Conservation (phyloP, 2,329 filamentous ascomycete genomes). For the Monosporascus sp. region DNA sequence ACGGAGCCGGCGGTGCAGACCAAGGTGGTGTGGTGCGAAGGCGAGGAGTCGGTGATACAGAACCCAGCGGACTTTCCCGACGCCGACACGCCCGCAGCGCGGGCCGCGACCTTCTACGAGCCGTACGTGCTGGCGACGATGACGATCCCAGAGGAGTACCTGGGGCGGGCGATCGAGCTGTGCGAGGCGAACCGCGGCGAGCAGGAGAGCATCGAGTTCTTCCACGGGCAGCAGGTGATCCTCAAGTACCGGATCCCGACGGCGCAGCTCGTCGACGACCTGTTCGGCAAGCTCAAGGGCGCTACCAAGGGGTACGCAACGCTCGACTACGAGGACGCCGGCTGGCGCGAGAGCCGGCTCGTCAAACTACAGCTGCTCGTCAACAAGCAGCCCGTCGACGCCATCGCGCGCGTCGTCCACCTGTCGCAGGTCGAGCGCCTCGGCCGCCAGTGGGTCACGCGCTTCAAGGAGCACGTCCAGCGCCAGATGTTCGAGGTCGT, state of each 20-base stretch:
- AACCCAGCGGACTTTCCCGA: constrained; percentile 90
- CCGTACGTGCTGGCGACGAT: constrained; percentile 67
- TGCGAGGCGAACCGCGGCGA: constrained; percentile 86
- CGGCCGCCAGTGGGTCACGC: constrained; percentile 82
- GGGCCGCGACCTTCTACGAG: constrained; percentile 43
- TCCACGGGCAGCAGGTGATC: constrained; percentile 88
- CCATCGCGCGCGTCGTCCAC: constrained; percentile 87
- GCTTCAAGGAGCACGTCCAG: constrained; percentile 96
- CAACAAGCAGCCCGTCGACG: constrained; percentile 90
- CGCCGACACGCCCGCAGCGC: constrained; percentile 41
- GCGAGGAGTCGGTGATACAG: constrained; percentile 71
- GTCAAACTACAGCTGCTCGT: constrained; percentile 90
- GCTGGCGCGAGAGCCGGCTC: constrained; percentile 74
- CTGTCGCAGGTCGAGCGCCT: constrained; percentile 73
- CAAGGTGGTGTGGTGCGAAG: constrained; percentile 74
- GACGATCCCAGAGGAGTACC: constrained; percentile 87
- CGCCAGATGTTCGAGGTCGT: constrained; percentile 96
- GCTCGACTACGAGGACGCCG: constrained; percentile 93
- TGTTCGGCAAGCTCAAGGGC: constrained; percentile 95
- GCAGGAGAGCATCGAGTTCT: constrained; percentile 85
- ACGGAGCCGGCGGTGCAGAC: constrained; percentile 94
- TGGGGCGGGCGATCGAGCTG: constrained; percentile 90
- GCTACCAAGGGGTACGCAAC: constrained; percentile 92
- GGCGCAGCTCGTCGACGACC: constrained; percentile 87
- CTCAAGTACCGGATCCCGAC: constrained; percentile 87